Evolutionary conservation across 768 basidiomycete genomes (phyloP), one percentile per base, ranked within the genome.

Genomic region (Tubosaeta sp.): DNA sequence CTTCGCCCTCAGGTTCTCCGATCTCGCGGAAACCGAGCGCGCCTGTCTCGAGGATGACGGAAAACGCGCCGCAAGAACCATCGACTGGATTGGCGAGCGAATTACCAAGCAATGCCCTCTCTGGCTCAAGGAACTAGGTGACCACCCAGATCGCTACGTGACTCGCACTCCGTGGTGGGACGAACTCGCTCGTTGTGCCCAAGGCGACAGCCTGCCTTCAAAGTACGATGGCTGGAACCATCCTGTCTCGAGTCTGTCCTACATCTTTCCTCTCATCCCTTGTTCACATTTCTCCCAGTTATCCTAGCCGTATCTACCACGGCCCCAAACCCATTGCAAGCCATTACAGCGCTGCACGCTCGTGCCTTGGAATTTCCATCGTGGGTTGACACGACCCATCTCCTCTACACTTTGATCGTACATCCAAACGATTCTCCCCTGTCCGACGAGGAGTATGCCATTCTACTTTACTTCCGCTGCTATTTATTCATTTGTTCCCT

Each of bases 221-320:
- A 83, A 76, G 62, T 63, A 70, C 1, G 90, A 93, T 61, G 86
- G 81, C 42, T 93, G 90, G 90, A 93, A 91, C 60, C 90, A 93
- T 69, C 90, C 90, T 44, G 80, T 83, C 42, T 82, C 90, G 21
- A 69, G 90, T 92, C 62, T 51, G 87, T 77, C 43, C 31, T 34
- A 9, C 43, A 25, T 16, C 44, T 59, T 31, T 47, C 52, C 11
- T 49, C 55, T 46, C 32, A 19, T 47, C 34, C 45, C 55, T 49
- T 27, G 42, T 45, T 60, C 52, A 55, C 42, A n/a, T 46, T 35
- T 3, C 50, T 46, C 38, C 29, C 59, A 93, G 90, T 91, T 47
- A 83, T 93, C 48, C 68, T 87, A 42, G 90, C 87, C 21, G 88
- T 89, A 1, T 90, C 90, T 18, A 92, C 90, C 2, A 79, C 76